phyloP scores from a whole-genome alignment of 2,329 filamentous ascomycete species.

The Seiridium unicorne region DNA sequence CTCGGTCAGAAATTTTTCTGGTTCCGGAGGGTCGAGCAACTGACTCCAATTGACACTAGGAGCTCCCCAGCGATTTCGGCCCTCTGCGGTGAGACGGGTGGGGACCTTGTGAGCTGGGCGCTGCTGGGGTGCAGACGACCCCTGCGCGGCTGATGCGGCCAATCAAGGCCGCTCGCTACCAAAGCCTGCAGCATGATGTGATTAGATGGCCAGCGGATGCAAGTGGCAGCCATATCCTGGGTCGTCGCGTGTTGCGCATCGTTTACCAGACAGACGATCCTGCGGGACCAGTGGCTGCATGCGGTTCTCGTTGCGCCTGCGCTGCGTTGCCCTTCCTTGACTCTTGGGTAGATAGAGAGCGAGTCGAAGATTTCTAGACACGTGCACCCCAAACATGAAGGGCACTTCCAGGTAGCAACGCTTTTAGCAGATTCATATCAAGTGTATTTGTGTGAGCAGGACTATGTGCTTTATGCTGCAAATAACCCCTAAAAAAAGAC shows the following conservation, averaged over 20 bases:
- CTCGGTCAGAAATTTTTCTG: constrained; percentile 7
- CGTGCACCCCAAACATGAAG: too few species aligned
- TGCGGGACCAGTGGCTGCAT: too few species aligned
- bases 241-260: background rate
- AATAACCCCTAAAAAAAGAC: background rate
- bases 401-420: too few species aligned
- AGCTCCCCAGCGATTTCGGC: constrained; percentile 6
- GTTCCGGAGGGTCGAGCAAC: constrained; percentile 6
- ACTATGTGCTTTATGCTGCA: background rate
- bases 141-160: too few species aligned
- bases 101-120: background rate
- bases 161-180: background rate
- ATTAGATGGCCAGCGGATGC: background rate
- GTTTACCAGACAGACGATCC: background rate
- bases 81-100: background rate
- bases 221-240: background rate
- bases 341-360: too few species aligned
- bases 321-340: too few species aligned
- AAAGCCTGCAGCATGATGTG: background rate
- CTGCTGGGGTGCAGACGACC: background rate
- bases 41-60: background rate
- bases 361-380: too few species aligned
- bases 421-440: background rate
- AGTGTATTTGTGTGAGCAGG: background rate
- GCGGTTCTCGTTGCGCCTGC: too few species aligned